Evolutionary conservation across 78 protist genomes (phyloP).

Genomic region (Dictyostelium capitatum): DNA sequence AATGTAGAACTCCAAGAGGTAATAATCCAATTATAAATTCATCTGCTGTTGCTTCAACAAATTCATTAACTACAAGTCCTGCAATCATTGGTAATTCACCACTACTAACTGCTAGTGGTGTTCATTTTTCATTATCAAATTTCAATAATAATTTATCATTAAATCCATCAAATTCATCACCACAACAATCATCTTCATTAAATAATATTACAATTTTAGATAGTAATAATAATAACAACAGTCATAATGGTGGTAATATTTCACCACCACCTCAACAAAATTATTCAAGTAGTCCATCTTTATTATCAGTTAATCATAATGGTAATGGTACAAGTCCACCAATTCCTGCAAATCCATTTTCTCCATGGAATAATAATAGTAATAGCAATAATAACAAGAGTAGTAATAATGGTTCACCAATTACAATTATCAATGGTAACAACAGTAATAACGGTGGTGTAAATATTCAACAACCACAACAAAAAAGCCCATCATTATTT

Average conservation of each 20-base stretch:
- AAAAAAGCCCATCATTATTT: not conserved
- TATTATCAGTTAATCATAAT: not conserved
- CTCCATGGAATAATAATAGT: not conserved
- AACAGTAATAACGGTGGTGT: not conserved
- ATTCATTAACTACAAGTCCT: constrained; percentile 40
- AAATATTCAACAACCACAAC: not conserved
- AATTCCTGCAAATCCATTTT: constrained; percentile 51
- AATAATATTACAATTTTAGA: constrained; percentile 5
- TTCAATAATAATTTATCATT: constrained; percentile 40
- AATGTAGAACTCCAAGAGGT: constrained; percentile 71
- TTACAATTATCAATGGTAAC: not conserved
- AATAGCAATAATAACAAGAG: not conserved
- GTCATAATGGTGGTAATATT: not conserved
- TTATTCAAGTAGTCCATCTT: constrained; percentile 6
- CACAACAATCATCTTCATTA: not conserved
- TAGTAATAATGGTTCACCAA: not conserved
- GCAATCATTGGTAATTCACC: constrained; percentile 51
- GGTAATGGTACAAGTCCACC: constrained; percentile 34
- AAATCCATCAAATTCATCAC: constrained; percentile 27
- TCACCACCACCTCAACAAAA: constrained; percentile 28
- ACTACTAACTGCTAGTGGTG: constrained; percentile 38
- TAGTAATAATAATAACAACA: not conserved
- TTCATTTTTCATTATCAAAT: constrained; percentile 48
- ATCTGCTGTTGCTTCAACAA: not conserved
- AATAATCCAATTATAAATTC: constrained; percentile 29